phyloP scores from a whole-genome alignment of 1,284 basidiomycete species.

The Trichosporon coremiiforme region DNA sequence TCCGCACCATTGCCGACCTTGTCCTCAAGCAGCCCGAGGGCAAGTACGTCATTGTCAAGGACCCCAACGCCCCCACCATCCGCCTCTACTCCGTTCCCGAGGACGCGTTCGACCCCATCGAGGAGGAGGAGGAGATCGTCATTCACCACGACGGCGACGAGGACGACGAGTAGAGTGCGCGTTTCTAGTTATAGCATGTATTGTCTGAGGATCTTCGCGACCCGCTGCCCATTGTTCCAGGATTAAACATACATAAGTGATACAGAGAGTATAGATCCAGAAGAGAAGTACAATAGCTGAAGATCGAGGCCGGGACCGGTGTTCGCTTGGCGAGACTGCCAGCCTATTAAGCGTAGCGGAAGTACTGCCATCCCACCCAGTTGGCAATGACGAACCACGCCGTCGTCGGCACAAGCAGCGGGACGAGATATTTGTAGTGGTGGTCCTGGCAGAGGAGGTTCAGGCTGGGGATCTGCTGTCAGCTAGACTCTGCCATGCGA shows the following conservation, averaged over 20 bases:
- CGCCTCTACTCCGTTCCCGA: slow-evolving; percentile 89
- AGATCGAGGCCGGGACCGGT: too few relatives aligned
- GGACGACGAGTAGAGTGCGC: slow-evolving; percentile 34
- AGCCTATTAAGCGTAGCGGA: slow-evolving; percentile 66
- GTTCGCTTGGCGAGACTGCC: too few relatives aligned
- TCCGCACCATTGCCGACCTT: slow-evolving; percentile 87
- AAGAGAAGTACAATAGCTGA: neutral
- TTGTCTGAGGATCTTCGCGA: slow-evolving; percentile 17
- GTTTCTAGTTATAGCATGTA: slow-evolving; percentile 23
- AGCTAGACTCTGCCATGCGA: neutral
- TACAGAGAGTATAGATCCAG: neutral
- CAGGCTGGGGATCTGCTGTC: slow-evolving; percentile 20
- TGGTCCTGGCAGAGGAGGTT: slow-evolving; percentile 60
- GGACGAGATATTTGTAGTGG: slow-evolving; percentile 84
- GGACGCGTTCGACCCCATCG: slow-evolving; percentile 79
- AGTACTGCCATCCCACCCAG: slow-evolving; percentile 96
- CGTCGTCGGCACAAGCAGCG: slow-evolving; percentile 76
- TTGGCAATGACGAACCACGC: slow-evolving; percentile 91
- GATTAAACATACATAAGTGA: neutral
- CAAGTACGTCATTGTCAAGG: slow-evolving; percentile 92
- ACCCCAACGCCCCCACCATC: slow-evolving; percentile 93
- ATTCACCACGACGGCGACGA: slow-evolving; percentile 35
- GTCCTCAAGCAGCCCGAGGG: slow-evolving; percentile 94
- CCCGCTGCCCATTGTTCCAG: neutral
- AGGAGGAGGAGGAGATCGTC: slow-evolving; percentile 70